These are phyloP conservation scores for Suillus luteus DNA, from an alignment of 768 basidiomycete species.

Conservation along the genomic window DNA sequence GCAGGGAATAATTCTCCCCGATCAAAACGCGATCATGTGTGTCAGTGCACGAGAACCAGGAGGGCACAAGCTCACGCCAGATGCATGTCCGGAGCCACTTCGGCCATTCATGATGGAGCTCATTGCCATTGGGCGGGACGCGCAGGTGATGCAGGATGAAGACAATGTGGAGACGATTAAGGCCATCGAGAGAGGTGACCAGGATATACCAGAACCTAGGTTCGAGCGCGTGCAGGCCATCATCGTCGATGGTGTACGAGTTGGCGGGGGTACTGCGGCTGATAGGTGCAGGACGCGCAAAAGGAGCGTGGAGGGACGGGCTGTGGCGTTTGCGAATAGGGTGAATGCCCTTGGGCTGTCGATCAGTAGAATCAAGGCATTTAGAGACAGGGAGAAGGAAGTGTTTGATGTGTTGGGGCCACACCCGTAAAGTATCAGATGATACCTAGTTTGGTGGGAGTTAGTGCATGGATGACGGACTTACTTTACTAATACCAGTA, in stretches of 20 bases:
- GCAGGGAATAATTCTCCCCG: slow-evolving; percentile 48
- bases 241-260: slow-evolving; percentile 54
- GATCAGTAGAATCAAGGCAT: slow-evolving; percentile 70
- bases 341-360: slow-evolving; percentile 73
- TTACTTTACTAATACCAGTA: slow-evolving; percentile 8
- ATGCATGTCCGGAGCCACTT: slow-evolving; percentile 62
- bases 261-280: slow-evolving; percentile 14
- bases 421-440: slow-evolving; percentile 37
- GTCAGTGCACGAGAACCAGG: slow-evolving; percentile 44
- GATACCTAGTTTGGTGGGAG: background rate
- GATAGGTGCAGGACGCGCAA: slow-evolving; percentile 37
- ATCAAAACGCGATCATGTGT: slow-evolving; percentile 8
- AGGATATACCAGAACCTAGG: slow-evolving; percentile 41
- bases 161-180: slow-evolving; percentile 58
- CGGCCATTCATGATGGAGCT: slow-evolving; percentile 74
- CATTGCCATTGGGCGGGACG: slow-evolving; percentile 51
- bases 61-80: slow-evolving; percentile 55
- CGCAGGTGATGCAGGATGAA: slow-evolving; percentile 49
- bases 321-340: slow-evolving; percentile 73
- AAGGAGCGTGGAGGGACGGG: slow-evolving; percentile 61
- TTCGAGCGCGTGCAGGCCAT: slow-evolving; percentile 62
- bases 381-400: slow-evolving; percentile 67
- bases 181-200: slow-evolving; percentile 33
- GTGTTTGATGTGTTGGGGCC: slow-evolving; percentile 66
- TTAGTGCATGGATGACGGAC: background rate